Percentiles rank a stretch among this genome's conserved stretches.
phyloP scores from a whole-genome alignment of 116 monocot genomes.

The Trichopus zeylanicus region DNA sequence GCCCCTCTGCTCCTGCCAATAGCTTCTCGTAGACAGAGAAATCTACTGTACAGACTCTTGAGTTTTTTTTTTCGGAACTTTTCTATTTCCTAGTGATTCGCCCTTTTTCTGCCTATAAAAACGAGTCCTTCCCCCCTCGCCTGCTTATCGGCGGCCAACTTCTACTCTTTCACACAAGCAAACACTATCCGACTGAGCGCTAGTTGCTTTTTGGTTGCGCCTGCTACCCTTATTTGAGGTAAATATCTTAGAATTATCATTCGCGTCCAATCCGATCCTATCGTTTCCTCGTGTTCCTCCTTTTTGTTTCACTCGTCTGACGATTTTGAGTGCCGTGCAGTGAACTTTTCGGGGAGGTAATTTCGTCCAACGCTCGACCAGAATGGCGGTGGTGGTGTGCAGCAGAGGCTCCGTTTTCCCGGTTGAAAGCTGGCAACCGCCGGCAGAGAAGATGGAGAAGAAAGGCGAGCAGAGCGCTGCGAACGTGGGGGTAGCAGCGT shows the following conservation, averaged over 20 bases:
- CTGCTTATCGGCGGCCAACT: no score
- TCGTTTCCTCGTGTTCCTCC: background rate
- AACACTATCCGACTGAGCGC: no score
- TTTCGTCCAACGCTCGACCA: background rate
- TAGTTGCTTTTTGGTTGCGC: background rate
- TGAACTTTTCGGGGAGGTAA: background rate
- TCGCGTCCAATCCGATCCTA: background rate
- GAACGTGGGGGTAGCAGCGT: background rate
- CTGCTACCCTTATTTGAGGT: no score
- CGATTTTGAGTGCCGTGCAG: background rate
- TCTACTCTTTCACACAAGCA: no score
- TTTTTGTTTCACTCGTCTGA: background rate
- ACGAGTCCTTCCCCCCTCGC: no score
- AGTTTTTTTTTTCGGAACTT: no score
- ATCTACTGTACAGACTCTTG: no score
- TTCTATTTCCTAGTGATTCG: no score
- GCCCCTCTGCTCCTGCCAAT: no score
- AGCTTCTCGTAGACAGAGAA: no score
- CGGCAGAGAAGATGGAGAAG: background rate
- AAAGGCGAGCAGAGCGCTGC: no score
- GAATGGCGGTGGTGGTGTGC: conserved; percentile 10
- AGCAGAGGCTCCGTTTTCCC: background rate
- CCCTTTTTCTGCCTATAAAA: no score
- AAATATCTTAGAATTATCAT: background rate
- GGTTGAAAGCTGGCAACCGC: background rate